A percentile compares a stretch with the other conserved stretches of the same genome.
Evolutionary conservation across 306 rosid species (phyloP).

Genomic region (Cicer cuneatum): DNA sequence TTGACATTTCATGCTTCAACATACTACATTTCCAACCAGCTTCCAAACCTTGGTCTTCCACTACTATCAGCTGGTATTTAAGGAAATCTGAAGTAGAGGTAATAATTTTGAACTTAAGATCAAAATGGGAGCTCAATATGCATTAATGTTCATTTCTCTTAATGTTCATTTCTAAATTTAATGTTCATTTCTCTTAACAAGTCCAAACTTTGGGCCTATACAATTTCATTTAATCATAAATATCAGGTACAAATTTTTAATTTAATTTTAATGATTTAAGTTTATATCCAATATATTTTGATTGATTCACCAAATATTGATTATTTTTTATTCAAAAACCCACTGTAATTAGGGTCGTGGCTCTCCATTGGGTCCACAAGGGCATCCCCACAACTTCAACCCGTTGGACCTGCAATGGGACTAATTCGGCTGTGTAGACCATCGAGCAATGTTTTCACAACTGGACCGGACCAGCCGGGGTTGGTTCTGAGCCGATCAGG

Average conservation of each 20-base stretch:
- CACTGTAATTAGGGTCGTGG: not conserved
- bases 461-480: too few species aligned
- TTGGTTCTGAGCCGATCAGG: too few species aligned
- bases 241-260: too few species aligned
- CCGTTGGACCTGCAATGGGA: not conserved
- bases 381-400: not conserved
- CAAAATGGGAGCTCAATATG: not conserved
- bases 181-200: not conserved
- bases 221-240: not conserved
- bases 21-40: slow-evolving; percentile 10
- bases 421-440: not conserved
- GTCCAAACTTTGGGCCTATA: not conserved
- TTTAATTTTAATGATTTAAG: not conserved
- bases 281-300: not conserved
- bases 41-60: slow-evolving; percentile 8
- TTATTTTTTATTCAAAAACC: not conserved
- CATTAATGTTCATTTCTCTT: not conserved
- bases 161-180: not conserved
- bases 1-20: slow-evolving; percentile 31
- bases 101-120: not conserved
- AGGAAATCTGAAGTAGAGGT: slow-evolving; percentile 5
- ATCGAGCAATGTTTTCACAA: too few species aligned
- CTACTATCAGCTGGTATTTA: not conserved
- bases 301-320: slow-evolving; percentile 3
- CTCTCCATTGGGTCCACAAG: not conserved